Conservation (phyloP, 108 stramenopile genomes). For the Cylindrotheca fusiformis region DNA sequence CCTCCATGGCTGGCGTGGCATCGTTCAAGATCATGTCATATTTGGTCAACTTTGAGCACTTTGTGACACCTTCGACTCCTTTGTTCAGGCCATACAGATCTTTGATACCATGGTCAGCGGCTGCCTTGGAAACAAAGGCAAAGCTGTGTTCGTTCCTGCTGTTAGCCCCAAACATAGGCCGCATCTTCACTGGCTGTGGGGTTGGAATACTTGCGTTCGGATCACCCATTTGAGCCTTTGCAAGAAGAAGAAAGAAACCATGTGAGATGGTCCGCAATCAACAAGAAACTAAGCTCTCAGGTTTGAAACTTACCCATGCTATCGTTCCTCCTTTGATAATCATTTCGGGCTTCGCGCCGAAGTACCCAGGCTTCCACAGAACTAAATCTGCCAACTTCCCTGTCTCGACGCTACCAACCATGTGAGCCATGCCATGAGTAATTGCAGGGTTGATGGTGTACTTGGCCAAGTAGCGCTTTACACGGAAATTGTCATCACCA, state of each 20-base stretch:
- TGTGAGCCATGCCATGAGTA: slow-evolving; percentile 92
- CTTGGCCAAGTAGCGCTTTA: slow-evolving; percentile 94
- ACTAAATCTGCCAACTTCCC: slow-evolving; percentile 95
- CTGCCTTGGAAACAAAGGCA: slow-evolving; percentile 87
- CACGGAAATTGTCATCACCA: slow-evolving; percentile 88
- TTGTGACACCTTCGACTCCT: slow-evolving; percentile 69
- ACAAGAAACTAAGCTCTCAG: no score
- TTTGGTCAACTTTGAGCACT: slow-evolving; percentile 84
- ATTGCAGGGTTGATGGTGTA: slow-evolving; percentile 99
- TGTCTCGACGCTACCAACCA: slow-evolving; percentile 91
- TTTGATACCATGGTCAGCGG: slow-evolving; percentile 41
- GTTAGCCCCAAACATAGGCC: slow-evolving; percentile 94
- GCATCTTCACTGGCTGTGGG: slow-evolving; percentile 95
- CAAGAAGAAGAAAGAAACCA: background rate
- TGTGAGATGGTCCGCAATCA: no score
- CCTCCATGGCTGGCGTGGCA: slow-evolving; percentile 82
- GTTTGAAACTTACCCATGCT: slow-evolving; percentile 54
- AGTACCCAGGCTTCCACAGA: slow-evolving; percentile 92
- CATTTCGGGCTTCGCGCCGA: slow-evolving; percentile 98
- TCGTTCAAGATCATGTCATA: slow-evolving; percentile 94
- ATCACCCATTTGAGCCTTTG: slow-evolving; percentile 93
- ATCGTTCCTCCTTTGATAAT: slow-evolving; percentile 95
- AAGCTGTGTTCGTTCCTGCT: slow-evolving; percentile 55
- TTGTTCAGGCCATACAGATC: slow-evolving; percentile 74
- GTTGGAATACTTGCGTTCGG: slow-evolving; percentile 97